These are phyloP conservation scores for Lasiodiplodia gonubiensis DNA, from an alignment of 2,329 filamentous ascomycete genomes.

Conservation along the genomic window DNA sequence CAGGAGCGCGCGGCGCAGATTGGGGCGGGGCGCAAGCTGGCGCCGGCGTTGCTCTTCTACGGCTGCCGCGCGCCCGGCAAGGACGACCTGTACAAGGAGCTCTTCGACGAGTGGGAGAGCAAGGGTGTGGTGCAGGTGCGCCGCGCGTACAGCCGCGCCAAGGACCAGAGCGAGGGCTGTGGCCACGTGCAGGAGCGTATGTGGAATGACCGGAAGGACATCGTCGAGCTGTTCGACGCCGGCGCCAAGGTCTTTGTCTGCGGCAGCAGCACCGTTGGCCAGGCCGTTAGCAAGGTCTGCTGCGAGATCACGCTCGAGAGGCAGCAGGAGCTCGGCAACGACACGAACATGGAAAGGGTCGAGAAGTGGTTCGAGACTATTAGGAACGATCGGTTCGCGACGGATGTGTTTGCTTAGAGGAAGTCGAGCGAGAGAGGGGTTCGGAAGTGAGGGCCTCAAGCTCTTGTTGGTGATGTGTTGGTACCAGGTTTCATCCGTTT, in stretches of 20 bases:
- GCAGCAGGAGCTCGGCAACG: constrained; percentile 40
- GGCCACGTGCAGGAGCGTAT: constrained; percentile 61
- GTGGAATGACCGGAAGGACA: constrained; percentile 53
- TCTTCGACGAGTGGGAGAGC: constrained; percentile 64
- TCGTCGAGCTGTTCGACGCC: constrained; percentile 52
- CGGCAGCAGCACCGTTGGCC: constrained; percentile 59
- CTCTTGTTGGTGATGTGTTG: background rate
- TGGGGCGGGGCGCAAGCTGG: constrained; percentile 58
- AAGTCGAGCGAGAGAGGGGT: background rate
- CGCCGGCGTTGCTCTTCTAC: constrained; percentile 68
- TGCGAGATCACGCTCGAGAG: constrained; percentile 52
- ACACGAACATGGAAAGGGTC: constrained; percentile 27
- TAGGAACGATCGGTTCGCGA: constrained; percentile 54
- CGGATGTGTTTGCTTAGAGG: constrained; percentile 50
- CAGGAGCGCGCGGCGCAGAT: constrained; percentile 50
- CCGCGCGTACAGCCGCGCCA: constrained; percentile 62
- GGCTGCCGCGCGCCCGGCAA: constrained; percentile 63
- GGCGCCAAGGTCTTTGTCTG: constrained; percentile 69
- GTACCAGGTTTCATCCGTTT: background rate
- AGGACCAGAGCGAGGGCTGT: constrained; percentile 52
- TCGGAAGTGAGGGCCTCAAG: too few species aligned
- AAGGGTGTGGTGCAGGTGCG: constrained; percentile 66
- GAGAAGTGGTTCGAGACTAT: constrained; percentile 52
- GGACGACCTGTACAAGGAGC: constrained; percentile 66
- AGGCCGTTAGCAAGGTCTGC: constrained; percentile 50